Conservation (phyloP, 208 protist genomes). For the Trypanosoma mega region DNA sequence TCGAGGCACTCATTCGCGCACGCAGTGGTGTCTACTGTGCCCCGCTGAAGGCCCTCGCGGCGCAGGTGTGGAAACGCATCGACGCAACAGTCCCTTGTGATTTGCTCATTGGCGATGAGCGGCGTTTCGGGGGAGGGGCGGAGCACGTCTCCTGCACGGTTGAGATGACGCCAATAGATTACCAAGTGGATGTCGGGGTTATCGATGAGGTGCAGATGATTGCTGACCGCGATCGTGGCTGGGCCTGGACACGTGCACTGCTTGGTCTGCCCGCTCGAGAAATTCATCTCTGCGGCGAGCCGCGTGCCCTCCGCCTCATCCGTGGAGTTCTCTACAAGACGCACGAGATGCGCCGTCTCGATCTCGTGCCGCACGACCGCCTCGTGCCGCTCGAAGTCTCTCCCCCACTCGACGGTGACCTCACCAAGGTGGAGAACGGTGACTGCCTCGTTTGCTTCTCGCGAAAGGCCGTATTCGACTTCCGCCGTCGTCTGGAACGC, state of each 20-base stretch:
- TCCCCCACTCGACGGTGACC: slow-evolving; percentile 35
- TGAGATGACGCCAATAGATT: slow-evolving; percentile 85
- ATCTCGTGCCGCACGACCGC: slow-evolving; percentile 71
- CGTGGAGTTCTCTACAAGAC: slow-evolving; percentile 66
- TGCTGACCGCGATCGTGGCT: slow-evolving; percentile 86
- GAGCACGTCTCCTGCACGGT: slow-evolving; percentile 91
- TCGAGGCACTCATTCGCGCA: slow-evolving; percentile 56
- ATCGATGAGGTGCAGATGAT: slow-evolving; percentile 97
- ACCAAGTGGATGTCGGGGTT: slow-evolving; percentile 83
- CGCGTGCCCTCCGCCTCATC: slow-evolving; percentile 64
- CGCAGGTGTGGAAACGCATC: slow-evolving; percentile 87
- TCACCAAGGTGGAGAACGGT: slow-evolving; percentile 56
- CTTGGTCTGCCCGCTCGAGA: slow-evolving; percentile 88
- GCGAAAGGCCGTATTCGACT: slow-evolving; percentile 57
- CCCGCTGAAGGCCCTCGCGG: slow-evolving; percentile 93
- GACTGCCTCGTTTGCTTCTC: slow-evolving; percentile 91
- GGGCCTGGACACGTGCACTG: slow-evolving; percentile 94
- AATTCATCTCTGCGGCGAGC: slow-evolving; percentile 92
- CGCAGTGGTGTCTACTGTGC: slow-evolving; percentile 91
- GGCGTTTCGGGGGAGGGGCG: slow-evolving; percentile 53
- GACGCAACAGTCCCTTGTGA: slow-evolving; percentile 85
- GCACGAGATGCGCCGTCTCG: slow-evolving; percentile 56
- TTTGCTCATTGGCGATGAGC: slow-evolving; percentile 94
- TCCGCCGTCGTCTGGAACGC: slow-evolving; percentile 41
- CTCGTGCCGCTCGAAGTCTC: slow-evolving; percentile 67